Evolutionary conservation across 352 stramenopile genomes (phyloP), one percentile per base, ranked within the genome.

Genomic region (Phytophthora tentaculata): DNA sequence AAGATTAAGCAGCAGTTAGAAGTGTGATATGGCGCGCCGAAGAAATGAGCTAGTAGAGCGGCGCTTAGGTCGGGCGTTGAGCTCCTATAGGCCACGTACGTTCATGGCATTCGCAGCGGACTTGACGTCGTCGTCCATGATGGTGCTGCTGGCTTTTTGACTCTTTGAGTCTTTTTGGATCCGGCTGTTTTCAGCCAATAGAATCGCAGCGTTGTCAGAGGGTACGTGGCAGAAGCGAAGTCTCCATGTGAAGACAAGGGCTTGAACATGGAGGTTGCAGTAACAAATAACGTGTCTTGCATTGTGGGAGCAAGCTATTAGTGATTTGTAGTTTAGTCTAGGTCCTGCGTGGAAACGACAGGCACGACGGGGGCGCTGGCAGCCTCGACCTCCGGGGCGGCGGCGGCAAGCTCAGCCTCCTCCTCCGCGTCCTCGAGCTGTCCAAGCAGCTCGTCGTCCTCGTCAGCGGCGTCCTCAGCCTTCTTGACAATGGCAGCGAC

Each of bases 401-500:
- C 67, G 20, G 73, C 80, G 9, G 78, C 78, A 10, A 77, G 64
- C 19, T 88, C 79, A 0, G 67, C 80, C 3, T 67, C 83, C 51
- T 91, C 84, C 28, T 86, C 80, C 6, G 79, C 84, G 10, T 77
- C 83, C 64, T 96, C 89, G 20, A 96, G 74, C 64, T 88, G 76
- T 22, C 88, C 87, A 48, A 96, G 60, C 58, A 83, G 59, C 65
- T 86, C 87, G 45, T 93, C 83, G 61, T 96, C 89, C 62, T 94
- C 87, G 10, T 96, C 87, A 23, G 87, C 86, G 35, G 86, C 87
- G 28, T 94, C 89, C 71, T 96, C 87, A 0, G 87, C 89, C 71
- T 92, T 91, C 69, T 93, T 79, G 62, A 95, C 85, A 61, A 96
- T 94, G 23, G 69, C 69, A 8, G 88, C 83, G 19, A 96, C 87